Conservation (phyloP, 2,329 filamentous ascomycete species). For the Plectosphaerella sp. region DNA sequence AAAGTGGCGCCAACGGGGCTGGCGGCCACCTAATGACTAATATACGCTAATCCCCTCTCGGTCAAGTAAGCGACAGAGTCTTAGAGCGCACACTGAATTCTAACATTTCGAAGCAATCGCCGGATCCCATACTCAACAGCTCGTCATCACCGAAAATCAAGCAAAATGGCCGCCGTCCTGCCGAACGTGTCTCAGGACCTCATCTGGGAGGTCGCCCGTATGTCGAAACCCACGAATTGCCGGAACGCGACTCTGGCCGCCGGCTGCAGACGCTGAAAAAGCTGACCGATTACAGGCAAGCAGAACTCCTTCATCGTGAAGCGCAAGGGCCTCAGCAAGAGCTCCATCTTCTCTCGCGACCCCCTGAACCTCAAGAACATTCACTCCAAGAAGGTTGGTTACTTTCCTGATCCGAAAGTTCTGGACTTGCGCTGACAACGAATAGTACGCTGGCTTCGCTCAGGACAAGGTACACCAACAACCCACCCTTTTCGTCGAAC, state of each 20-base stretch:
- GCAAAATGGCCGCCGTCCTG: conserved; percentile 54
- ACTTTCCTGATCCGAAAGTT: background rate
- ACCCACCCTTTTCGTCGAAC: background rate
- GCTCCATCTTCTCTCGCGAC: conserved; percentile 88
- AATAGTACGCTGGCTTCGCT: conserved; percentile 83
- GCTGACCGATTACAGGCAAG: conserved; percentile 53
- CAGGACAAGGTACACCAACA: conserved; percentile 73
- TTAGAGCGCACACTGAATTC: conserved; percentile 15
- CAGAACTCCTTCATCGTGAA: conserved; percentile 92
- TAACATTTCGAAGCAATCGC: conserved; percentile 4
- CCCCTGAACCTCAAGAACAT: conserved; percentile 90
- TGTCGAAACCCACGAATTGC: conserved; percentile 36
- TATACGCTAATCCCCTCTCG: background rate
- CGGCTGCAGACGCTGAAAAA: background rate
- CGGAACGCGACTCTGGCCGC: background rate
- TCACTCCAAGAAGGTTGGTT: conserved; percentile 79
- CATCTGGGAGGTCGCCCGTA: conserved; percentile 93
- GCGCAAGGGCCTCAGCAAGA: conserved; percentile 67
- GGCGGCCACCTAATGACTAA: background rate
- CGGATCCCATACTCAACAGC: conserved; percentile 15
- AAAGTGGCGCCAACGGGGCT: too few relatives aligned
- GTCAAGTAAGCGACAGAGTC: background rate
- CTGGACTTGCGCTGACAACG: conserved; percentile 3
- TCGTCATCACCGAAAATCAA: conserved; percentile 27
- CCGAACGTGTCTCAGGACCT: conserved; percentile 84